Conservation (phyloP, 2,329 filamentous ascomycete genomes). For the Fusarium hostae region DNA sequence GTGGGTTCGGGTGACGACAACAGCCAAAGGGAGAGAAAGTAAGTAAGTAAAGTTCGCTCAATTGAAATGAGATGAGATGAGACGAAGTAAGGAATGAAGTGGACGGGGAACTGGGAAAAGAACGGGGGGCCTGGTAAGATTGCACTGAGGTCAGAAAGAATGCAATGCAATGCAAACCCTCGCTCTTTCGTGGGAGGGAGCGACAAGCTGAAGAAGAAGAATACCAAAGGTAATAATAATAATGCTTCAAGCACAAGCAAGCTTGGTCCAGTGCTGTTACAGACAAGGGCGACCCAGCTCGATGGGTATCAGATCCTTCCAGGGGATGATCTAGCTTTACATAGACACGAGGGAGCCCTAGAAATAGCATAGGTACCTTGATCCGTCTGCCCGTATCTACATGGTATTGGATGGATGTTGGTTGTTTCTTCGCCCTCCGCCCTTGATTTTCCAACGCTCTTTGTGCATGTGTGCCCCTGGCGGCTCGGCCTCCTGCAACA, state of each 20-base stretch:
- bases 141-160: conserved; percentile 33
- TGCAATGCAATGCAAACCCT: conserved; percentile 22
- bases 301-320: conserved; percentile 27
- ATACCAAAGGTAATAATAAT: neutral
- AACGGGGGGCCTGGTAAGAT: conserved; percentile 36
- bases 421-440: neutral
- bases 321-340: conserved; percentile 8
- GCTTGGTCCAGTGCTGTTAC: neutral
- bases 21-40: conserved; percentile 26
- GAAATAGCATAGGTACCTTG: neutral
- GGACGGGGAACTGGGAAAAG: conserved; percentile 15
- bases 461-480: conserved; percentile 13
- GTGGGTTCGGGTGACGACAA: conserved; percentile 27
- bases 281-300: conserved; percentile 35
- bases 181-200: conserved; percentile 7
- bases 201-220: conserved; percentile 15
- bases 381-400: neutral
- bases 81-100: conserved; percentile 29
- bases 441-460: neutral
- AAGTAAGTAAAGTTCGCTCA: conserved; percentile 1
- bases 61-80: conserved; percentile 38
- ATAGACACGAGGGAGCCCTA: neutral
- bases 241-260: neutral
- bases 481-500: conserved; percentile 12
- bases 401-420: neutral